phyloP scores from a whole-genome alignment of 2,329 filamentous ascomycete species.

The Rugonectria rugulosa region DNA sequence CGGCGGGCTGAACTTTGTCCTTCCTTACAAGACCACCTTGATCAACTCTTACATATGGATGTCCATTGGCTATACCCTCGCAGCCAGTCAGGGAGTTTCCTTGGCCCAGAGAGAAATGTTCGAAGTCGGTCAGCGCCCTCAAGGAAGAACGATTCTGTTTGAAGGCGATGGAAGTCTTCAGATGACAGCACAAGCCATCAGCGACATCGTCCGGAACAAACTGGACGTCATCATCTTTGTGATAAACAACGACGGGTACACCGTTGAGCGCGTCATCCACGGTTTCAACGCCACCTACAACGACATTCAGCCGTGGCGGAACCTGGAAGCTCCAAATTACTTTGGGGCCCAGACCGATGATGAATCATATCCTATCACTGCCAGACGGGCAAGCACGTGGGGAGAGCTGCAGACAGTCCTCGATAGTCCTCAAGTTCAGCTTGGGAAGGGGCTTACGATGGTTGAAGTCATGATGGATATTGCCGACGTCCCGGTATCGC shows the following conservation, averaged over 20 bases:
- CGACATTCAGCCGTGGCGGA: slow-evolving; percentile 60
- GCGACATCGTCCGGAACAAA: slow-evolving; percentile 65
- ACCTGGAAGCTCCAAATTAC: slow-evolving; percentile 56
- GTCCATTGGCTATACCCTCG: slow-evolving; percentile 68
- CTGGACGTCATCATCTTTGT: slow-evolving; percentile 59
- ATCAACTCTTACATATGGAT: slow-evolving; percentile 64
- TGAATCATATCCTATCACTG: no score
- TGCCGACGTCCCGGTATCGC: no score
- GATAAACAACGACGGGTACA: slow-evolving; percentile 67
- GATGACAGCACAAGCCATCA: slow-evolving; percentile 71
- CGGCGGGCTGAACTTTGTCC: slow-evolving; percentile 59
- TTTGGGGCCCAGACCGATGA: slow-evolving; percentile 54
- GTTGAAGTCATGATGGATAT: slow-evolving; percentile 44
- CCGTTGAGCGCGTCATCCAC: slow-evolving; percentile 65
- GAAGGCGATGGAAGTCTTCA: slow-evolving; percentile 72
- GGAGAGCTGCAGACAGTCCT: slow-evolving; percentile 53
- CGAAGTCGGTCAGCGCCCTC: slow-evolving; percentile 20
- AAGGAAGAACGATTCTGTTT: slow-evolving; percentile 58
- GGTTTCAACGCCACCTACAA: slow-evolving; percentile 63
- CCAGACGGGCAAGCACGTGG: slow-evolving; percentile 50
- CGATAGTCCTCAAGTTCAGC: slow-evolving; percentile 21
- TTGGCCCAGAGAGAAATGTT: slow-evolving; percentile 59
- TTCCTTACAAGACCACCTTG: slow-evolving; percentile 56
- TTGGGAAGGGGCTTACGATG: slow-evolving; percentile 40
- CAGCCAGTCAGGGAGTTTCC: slow-evolving; percentile 62